Conservation (phyloP, 345 rosid species). For the Bruguiera sexangula region DNA sequence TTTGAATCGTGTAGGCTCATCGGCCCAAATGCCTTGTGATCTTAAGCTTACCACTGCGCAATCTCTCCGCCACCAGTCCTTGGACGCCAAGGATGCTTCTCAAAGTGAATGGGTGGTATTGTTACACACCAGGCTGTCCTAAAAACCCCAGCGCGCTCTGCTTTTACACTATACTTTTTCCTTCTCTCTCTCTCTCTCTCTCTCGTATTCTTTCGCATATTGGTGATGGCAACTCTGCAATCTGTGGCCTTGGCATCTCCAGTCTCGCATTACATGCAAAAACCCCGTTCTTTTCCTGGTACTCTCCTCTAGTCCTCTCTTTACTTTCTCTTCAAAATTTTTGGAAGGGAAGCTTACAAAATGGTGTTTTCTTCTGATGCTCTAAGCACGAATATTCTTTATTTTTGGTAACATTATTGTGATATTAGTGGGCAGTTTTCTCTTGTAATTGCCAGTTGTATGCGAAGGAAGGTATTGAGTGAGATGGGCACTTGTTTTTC, state of each 20-base stretch:
- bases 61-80: slow-evolving; percentile 6
- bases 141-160: slow-evolving; percentile 4
- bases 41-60: not conserved
- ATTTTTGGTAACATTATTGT: too few relatives aligned
- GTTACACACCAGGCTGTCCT: slow-evolving; percentile 26
- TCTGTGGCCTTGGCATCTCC: slow-evolving; percentile 45
- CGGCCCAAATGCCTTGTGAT: not conserved
- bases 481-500: too few relatives aligned
- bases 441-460: too few relatives aligned
- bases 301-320: not conserved
- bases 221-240: slow-evolving; percentile 44
- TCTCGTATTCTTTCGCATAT: not conserved
- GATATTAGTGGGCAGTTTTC: too few relatives aligned
- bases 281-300: slow-evolving; percentile 39
- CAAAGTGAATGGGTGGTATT: slow-evolving; percentile 34
- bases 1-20: too few relatives aligned
- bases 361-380: too few relatives aligned
- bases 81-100: slow-evolving; percentile 3
- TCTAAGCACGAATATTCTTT: too few relatives aligned
- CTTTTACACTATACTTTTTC: not conserved
- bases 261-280: slow-evolving; percentile 27
- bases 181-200: not conserved
- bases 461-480: too few relatives aligned
- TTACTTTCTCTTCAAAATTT: not conserved
- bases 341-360: too few relatives aligned